phyloP scores from a whole-genome alignment of 345 rosid genomes.

The Nasturtium officinale region DNA sequence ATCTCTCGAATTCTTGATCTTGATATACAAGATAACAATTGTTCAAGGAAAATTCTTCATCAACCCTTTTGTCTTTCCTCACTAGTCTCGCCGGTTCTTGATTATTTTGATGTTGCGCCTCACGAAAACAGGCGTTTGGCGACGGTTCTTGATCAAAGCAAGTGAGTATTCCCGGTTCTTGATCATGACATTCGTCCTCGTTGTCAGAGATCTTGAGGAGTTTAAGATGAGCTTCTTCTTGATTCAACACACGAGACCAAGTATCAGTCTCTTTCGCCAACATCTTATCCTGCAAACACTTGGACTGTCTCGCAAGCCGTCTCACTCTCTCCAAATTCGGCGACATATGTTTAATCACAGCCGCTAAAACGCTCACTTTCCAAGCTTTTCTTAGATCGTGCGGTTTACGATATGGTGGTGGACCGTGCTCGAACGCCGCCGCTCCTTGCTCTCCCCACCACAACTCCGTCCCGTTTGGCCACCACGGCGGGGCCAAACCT shows the following conservation, averaged over 20 bases:
- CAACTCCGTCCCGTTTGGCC: constrained; percentile 59
- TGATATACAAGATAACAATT: neutral
- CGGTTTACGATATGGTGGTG: constrained; percentile 70
- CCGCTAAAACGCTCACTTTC: constrained; percentile 70
- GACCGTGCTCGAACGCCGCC: constrained; percentile 48
- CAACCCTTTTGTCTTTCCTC: constrained; percentile 7
- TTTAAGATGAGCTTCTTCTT: constrained; percentile 55
- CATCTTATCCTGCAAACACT: constrained; percentile 75
- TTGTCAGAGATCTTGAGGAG: constrained; percentile 48
- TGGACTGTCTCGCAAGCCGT: constrained; percentile 61
- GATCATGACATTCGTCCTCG: constrained; percentile 24
- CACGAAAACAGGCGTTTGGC: neutral
- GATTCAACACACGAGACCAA: constrained; percentile 63
- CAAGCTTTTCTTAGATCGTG: constrained; percentile 74
- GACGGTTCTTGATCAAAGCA: constrained; percentile 8
- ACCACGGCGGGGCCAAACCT: constrained; percentile 75
- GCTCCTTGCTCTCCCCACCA: constrained; percentile 66
- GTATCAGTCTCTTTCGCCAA: constrained; percentile 59
- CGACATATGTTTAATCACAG: constrained; percentile 67
- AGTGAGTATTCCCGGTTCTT: neutral
- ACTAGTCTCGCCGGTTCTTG: neutral
- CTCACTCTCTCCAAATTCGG: constrained; percentile 51
- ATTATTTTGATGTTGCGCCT: neutral
- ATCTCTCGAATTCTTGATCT: constrained; percentile 1
- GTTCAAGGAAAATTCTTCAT: neutral